Base-by-base conservation (phyloP, 257 asterid species). In the Salvia splendens region DNA sequence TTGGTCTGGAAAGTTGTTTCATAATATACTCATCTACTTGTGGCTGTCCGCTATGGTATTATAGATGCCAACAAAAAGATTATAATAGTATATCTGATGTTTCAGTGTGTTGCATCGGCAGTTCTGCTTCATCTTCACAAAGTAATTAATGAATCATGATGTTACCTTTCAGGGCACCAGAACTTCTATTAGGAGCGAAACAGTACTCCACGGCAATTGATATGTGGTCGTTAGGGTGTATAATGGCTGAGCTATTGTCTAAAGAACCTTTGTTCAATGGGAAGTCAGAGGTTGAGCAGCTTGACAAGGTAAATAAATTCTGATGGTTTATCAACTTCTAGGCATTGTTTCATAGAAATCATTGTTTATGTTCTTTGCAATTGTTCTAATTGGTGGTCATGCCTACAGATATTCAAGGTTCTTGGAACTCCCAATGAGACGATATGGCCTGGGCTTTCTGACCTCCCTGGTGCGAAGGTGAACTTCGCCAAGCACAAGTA, bases 171-270 rank as follows among this genome's bases (percentile, higher is more conserved):
- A 91, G 97, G 91, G 94, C 98, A 11, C 98, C 98, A 3, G 98
- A 92, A 65, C 85, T 91, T 71, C 87, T 92, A 5, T 77, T 92
- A 82, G 98, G 98, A 73, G 86, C 90, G 48, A 87, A 77, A 64
- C 83, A 81, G 59, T 92, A 92, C 77, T 87, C 98, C 28, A 89
- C 95, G 5, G 96, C 96, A 65, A 85, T 92, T 47, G 98, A 92
- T 71, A 92, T 89, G 94, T 92, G 98, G 98, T 92, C 98, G 1
- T 59, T 89, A 59, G 98, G 98, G n/a, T 92, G 98, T 75, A 87
- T 91, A 48, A 88, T 92, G 96, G 95, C 95, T 6, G 96, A 92
- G 70, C 70, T 92, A 35, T 75, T 92, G 53, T 79, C 84, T 4
- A 85, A 83, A 75, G 85, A 74, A 73, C 94, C 98, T 12, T 51